Conservation (phyloP, 139 green algal species). For the Chlorella sp. region DNA sequence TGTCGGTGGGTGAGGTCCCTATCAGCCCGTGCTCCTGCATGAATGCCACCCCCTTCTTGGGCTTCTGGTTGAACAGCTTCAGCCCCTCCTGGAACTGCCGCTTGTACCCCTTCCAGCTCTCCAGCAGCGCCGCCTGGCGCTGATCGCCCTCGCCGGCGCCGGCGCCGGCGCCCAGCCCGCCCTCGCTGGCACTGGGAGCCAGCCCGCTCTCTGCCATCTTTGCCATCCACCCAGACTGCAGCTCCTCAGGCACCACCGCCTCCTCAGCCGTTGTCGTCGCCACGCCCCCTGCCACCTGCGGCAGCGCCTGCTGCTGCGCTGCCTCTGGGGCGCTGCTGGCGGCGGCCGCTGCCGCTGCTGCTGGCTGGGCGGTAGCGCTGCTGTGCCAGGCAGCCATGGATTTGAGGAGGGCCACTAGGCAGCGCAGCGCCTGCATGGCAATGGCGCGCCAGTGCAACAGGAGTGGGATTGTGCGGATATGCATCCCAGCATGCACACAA, state of each 20-base stretch:
- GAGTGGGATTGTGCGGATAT: background rate
- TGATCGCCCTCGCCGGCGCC: background rate
- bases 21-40: constrained; percentile 88
- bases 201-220: constrained; percentile 26
- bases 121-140: constrained; percentile 60
- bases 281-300: background rate
- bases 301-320: background rate
- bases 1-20: constrained; percentile 68
- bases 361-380: background rate
- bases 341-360: background rate
- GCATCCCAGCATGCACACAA: background rate
- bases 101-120: constrained; percentile 82
- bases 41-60: constrained; percentile 91
- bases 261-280: background rate
- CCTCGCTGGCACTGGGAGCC: constrained; percentile 21
- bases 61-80: constrained; percentile 97
- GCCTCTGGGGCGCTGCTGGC: background rate
- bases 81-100: constrained; percentile 84
- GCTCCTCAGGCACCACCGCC: constrained; percentile 27
- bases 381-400: constrained; percentile 83
- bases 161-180: background rate
- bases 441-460: background rate
- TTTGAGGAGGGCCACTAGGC: constrained; percentile 73
- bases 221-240: constrained; percentile 43
- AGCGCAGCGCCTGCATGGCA: constrained; percentile 78